Percentiles rank a stretch among this genome's conserved stretches.
Evolutionary conservation across 2,329 filamentous ascomycete genomes (phyloP).

Genomic region (Coniochaeta sp.): DNA sequence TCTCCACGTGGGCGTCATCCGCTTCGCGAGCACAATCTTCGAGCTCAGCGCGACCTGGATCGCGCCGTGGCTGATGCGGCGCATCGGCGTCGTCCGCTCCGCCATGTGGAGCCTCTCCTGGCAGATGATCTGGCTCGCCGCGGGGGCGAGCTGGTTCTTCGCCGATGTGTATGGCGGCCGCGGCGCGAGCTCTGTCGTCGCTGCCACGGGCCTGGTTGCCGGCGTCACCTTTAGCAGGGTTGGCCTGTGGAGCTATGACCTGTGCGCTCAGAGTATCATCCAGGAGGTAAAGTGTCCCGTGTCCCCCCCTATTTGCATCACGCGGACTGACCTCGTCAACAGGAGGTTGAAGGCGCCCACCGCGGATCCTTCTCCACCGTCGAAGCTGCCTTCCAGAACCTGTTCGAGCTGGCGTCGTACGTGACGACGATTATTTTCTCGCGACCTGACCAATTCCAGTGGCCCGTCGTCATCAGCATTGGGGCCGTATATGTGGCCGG

Average conservation of each 20-base stretch:
- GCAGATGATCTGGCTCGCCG: constrained; percentile 51
- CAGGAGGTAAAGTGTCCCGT: constrained; percentile 41
- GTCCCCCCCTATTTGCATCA: background rate
- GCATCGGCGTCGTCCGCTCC: constrained; percentile 51
- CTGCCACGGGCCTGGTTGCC: constrained; percentile 38
- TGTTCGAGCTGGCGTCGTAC: constrained; percentile 64
- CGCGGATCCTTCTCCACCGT: constrained; percentile 64
- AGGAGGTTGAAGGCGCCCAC: constrained; percentile 46
- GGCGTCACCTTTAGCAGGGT: constrained; percentile 49
- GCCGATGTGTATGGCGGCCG: constrained; percentile 11
- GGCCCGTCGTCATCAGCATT: constrained; percentile 53
- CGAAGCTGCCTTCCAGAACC: constrained; percentile 61
- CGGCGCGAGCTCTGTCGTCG: constrained; percentile 19
- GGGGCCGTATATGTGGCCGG: constrained; percentile 41
- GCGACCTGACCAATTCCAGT: constrained; percentile 55
- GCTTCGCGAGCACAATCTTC: constrained; percentile 43
- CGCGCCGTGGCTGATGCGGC: constrained; percentile 46
- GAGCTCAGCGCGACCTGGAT: constrained; percentile 56
- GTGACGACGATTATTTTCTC: constrained; percentile 58
- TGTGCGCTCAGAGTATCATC: constrained; percentile 52
- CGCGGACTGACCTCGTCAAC: background rate
- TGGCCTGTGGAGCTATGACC: constrained; percentile 55
- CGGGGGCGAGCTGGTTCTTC: constrained; percentile 35
- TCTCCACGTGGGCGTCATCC: constrained; percentile 42
- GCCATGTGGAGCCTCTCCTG: constrained; percentile 66